Base-by-base conservation (phyloP, 83 land plant species). In the Diphasiastrum complanatum region DNA sequence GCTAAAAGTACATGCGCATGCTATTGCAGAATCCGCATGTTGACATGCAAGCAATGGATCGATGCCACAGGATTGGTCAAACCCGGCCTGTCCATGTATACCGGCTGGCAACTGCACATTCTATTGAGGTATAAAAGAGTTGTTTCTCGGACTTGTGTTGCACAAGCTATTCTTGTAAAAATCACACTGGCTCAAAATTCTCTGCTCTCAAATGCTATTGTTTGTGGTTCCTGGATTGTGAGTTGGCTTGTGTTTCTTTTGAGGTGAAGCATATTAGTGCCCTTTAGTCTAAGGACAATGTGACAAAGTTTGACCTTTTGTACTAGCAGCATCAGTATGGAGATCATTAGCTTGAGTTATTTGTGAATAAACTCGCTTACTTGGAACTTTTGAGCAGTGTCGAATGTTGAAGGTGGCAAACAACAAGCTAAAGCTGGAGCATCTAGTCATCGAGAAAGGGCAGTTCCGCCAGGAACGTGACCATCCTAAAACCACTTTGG, bases 31-130 rank as follows among this genome's bases (percentile, higher is more conserved):
- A 91, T 52, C 97, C 97, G 38, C 97, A 91, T 70, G 80, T 87
- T 86, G 97, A 91, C 73, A 60, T 91, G 71, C 97, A 91, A 61
- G 97, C 97, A 4, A 91, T 91, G 97, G 97, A 91, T 69, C 68
- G 97, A 20, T 91, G 97, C 54, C 97, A 91, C 30, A 75, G 97
- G 49, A 91, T 91, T 60, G 97, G 97, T 22, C 97, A 91, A 68
- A 86, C 89, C 27, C 67, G 68, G 32, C 97, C 97, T 26, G 97
- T 91, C 24, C 97, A 91, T 66, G 93, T 91, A 18, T 91, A 91
- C 60, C 61, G 97, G 47, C 83, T 91, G 26, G 80, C 81, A 24
- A 91, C 97, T n/a, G 79, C 97, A 28, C 85, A 48, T 32, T 71
- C 75, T 56, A 63, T 71, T 0, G 75, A 71, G 75, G 75, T 71